Percentiles rank a stretch among this genome's conserved stretches.
These are phyloP conservation scores for Termitomyces sp. DNA, from an alignment of 768 basidiomycete species.

Conservation along the genomic window DNA sequence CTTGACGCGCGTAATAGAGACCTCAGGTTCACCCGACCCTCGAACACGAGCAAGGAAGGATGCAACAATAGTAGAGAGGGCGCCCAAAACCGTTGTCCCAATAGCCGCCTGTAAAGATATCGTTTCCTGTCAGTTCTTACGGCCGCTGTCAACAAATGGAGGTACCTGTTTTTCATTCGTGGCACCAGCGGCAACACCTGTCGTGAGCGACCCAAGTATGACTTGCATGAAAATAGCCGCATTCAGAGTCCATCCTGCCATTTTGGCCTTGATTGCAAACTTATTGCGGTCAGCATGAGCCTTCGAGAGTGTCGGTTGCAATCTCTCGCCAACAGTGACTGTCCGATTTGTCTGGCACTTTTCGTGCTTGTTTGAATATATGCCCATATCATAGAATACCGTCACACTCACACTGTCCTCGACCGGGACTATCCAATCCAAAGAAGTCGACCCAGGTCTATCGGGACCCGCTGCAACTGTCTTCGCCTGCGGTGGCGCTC, in stretches of 20 bases:
- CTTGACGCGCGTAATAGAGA: constrained; percentile 47
- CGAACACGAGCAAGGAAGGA: constrained; percentile 68
- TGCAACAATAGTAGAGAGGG: constrained; percentile 59
- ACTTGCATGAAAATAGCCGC: constrained; percentile 61
- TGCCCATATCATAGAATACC: background rate
- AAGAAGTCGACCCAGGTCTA: background rate
- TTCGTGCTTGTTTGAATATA: background rate
- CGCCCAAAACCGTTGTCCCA: constrained; percentile 38
- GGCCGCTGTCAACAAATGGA: background rate
- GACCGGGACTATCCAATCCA: constrained; percentile 1
- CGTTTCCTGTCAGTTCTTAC: background rate
- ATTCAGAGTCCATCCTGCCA: constrained; percentile 32
- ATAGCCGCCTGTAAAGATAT: constrained; percentile 25
- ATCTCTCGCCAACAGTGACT: constrained; percentile 17
- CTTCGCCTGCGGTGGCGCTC: background rate
- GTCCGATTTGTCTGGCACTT: background rate
- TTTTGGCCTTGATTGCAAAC: constrained; percentile 38
- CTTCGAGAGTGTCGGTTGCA: constrained; percentile 45
- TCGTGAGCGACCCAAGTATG: constrained; percentile 60
- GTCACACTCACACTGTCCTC: background rate
- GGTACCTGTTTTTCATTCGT: constrained; percentile 31
- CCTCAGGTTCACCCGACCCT: constrained; percentile 66
- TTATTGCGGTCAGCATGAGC: constrained; percentile 41
- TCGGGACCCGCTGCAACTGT: background rate
- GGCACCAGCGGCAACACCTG: constrained; percentile 50